Base-by-base conservation (phyloP, 371 early-diverging fungal species). In the Capillidium rhysosporum region DNA sequence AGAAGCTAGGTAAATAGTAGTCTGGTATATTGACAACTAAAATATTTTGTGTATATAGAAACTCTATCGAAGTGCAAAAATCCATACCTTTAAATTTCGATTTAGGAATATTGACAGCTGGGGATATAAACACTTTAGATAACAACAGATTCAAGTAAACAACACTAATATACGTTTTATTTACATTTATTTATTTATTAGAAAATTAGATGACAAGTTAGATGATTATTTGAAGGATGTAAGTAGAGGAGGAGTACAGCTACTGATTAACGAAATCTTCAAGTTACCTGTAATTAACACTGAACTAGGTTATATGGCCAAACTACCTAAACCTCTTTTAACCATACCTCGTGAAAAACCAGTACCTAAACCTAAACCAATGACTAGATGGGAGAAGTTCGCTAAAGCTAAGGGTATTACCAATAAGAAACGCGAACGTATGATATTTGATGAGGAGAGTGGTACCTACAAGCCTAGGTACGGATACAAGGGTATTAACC, bases 351-450 rank as follows among this genome's bases (percentile, higher is more conserved):
- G 97, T 59, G 92, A 89, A 54, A 92, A 94, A 67, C 89, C 86
- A 21, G 51, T 89, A 38, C 92, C 94, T 51, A 85, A 84, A 68
- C 82, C 76, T 34, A 85, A 84, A 63, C 77, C 85, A 30, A 65
- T 77, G 69, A 98, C 98, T 4, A 81, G 89, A 61, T 99, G 99
- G 99, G 98, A 99, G 71, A 86, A 85, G 75, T 99, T 99, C 70
- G 99, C 99, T 56, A 84, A 89, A 66, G 73, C 75, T 59, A 99
- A 98, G 74, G 97, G 97, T 23, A 97, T 99, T 61, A 75, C 79
- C 64, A 92, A 90, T 57, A 76, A 69, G 63, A 92, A 92, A 69
- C 79, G 79, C 63, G 75, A 77, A 3, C 71, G 82, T 14, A 77
- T 86, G 75, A 87, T 80, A 41, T 94, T 63, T 63, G 89, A 96